These are phyloP conservation scores for Wolfiporia cocos DNA, from an alignment of 1,284 basidiomycete species.

Conservation along the genomic window DNA sequence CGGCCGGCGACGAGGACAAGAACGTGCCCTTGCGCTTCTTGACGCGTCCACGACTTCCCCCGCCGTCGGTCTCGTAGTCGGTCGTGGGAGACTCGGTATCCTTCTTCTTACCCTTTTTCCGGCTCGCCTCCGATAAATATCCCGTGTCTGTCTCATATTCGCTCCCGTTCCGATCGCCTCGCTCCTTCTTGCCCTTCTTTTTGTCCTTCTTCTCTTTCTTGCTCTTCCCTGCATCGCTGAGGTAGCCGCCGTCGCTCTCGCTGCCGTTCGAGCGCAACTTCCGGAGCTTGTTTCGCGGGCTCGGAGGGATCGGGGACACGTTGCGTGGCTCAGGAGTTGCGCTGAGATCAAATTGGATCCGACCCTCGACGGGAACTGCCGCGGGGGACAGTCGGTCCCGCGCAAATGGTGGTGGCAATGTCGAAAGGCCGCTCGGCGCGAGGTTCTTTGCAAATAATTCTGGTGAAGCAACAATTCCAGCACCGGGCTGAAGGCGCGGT, in stretches of 20 bases:
- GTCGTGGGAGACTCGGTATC: conserved; percentile 31
- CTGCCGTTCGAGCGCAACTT: conserved; percentile 40
- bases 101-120: conserved; percentile 23
- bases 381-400: conserved; percentile 10
- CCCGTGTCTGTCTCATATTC: conserved; percentile 29
- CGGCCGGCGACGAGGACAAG: conserved; percentile 19
- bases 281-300: conserved; percentile 27
- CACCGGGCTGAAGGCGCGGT: conserved; percentile 19
- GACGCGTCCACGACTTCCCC: conserved; percentile 6
- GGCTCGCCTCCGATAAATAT: conserved; percentile 25
- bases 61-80: conserved; percentile 28
- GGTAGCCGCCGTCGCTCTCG: conserved; percentile 48
- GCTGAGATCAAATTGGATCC: conserved; percentile 21
- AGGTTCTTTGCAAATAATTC: conserved; percentile 9
- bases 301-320: conserved; percentile 11
- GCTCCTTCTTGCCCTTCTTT: conserved; percentile 19
- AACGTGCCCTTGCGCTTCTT: conserved; percentile 18
- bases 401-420: conserved; percentile 10
- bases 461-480: conserved; percentile 14
- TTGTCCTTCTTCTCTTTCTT: conserved; percentile 26
- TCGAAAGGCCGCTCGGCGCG: not conserved
- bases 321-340: conserved; percentile 18
- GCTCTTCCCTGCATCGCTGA: conserved; percentile 35
- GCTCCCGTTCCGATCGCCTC: conserved; percentile 14
- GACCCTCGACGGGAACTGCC: conserved; percentile 6